Base-by-base conservation (phyloP, 164 flowering plant genomes). In the Macadamia integrifolia region DNA sequence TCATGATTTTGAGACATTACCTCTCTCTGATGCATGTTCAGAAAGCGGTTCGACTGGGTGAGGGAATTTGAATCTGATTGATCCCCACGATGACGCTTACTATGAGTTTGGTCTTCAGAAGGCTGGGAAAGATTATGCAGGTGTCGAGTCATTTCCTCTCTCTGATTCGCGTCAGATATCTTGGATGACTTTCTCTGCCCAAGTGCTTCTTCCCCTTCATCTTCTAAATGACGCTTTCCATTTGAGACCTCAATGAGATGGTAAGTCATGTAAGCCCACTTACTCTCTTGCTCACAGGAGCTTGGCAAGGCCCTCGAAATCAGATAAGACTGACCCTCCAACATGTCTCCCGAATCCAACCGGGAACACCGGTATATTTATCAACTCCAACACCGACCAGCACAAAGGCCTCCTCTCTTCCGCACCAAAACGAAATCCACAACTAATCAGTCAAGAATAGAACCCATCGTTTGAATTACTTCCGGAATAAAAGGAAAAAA, bases 1-100 rank as follows among this genome's bases (percentile, higher is more conserved):
- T 66, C 49, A 58, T 13, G 61, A 15, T 60, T 18, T 44, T 35
- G 61, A 28, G 60, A 31, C 58, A 15, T 40, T 42, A 74, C 80
- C 58, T 60, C 68, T 23, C 14, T 68, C 6, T 69, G 70, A 56
- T 63, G 15, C 59, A 31, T 68, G 62, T 71, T 35, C 23, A 23
- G 23, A 23, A 23, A 23, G 29, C 89, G 92, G 43, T 92, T 82
- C 49, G 73, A 70, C 13, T 74, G 77, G 57, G 89, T 83, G 9
- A 90, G 85, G 57, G 90, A 68, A 74, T 82, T 81, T 10, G 74
- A 72, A 42, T 76, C 71, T 31, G 78, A 69, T 10, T 76, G 72
- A 64, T 80, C 78, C 52, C 77, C 85, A 35, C 71, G 72, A 3
- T 78, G 78, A 28, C 64, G 65, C 63, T 76, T 75, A 29, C 66